These are phyloP conservation scores for Eutrema heterophyllum DNA, from an alignment of 345 rosid genomes.

Conservation along the genomic window DNA sequence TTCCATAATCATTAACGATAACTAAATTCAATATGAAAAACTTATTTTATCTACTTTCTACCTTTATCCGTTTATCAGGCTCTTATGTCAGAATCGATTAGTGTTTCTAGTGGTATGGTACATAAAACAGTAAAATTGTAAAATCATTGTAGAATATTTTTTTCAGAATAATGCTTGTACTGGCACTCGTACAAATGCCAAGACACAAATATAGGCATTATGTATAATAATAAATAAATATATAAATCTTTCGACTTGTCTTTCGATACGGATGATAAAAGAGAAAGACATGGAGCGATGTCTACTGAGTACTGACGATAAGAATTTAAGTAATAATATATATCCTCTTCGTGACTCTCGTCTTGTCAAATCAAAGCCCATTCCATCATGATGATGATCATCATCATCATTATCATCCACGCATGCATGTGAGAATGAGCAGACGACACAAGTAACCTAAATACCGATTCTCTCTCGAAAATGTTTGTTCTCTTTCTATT, in stretches of 20 bases:
- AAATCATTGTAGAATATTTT: neutral
- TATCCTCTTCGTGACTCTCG: conserved; percentile 24
- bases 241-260: conserved; percentile 1
- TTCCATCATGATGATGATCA: conserved; percentile 15
- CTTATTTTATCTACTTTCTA: neutral
- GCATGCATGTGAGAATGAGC: conserved; percentile 17
- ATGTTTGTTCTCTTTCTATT: conserved; percentile 15
- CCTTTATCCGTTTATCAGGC: no score
- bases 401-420: neutral
- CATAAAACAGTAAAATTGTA: neutral
- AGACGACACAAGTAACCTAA: conserved; percentile 11
- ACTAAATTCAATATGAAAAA: neutral
- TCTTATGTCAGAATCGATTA: neutral
- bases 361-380: conserved; percentile 35
- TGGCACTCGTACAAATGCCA: conserved; percentile 10
- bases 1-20: no score
- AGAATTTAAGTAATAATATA: neutral
- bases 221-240: neutral
- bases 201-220: neutral
- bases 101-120: neutral
- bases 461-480: conserved; percentile 13
- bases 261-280: conserved; percentile 19
- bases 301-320: conserved; percentile 20
- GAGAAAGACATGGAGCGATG: conserved; percentile 32
- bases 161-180: neutral